Base-by-base conservation (phyloP, 2,329 filamentous ascomycete genomes). In the Venturiaceae sp. region DNA sequence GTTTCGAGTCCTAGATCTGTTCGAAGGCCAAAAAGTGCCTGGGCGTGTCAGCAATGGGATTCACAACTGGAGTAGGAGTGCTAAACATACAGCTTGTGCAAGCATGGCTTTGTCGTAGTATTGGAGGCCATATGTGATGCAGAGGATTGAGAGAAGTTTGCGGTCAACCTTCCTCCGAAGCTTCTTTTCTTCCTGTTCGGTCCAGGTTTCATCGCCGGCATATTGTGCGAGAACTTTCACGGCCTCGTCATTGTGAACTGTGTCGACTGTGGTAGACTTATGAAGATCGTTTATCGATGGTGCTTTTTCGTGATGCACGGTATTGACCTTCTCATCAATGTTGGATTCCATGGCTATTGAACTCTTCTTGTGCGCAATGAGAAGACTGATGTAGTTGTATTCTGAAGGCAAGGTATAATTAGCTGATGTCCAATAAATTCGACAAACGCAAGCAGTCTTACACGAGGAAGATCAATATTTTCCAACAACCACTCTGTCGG, bases 81-180 rank as follows among this genome's bases (percentile, higher is more conserved):
- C 4, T 7, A 19, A n/a, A 13, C 11, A 26, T 64, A 77, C 77
- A 50, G 80, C 80, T 62, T 81, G 78, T 1, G 73, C 76, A 16
- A 82, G 66, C 75, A 82, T 80, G 2, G 78, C 77, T 64, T 81
- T 79, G 61, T 79, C 77, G 47, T 78, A 77, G 59, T 78, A 79
- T 62, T 78, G 75, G 19, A 79, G 65, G 0, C 68, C 71, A 60
- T 77, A 78, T 0, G 75, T 78, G 6, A 72, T 63, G 58, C 74
- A 77, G 0, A 80, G 68, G 16, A 80, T 70, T 0, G 77, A 74
- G 68, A 78, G 71, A 1, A 80, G 65, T 30, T 69, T 68, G 63
- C 69, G 69, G 63, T 78, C 75, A 36, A 78, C 70, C 59, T 73
- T 75, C 26, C 70, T 69, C 4, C 71, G 64, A 5, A 79, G 62